A percentile compares a stretch with the other conserved stretches of the same genome.
Evolutionary conservation across 2,329 filamentous ascomycete genomes (phyloP).

Genomic region (Cordyceps fumosorosea): DNA sequence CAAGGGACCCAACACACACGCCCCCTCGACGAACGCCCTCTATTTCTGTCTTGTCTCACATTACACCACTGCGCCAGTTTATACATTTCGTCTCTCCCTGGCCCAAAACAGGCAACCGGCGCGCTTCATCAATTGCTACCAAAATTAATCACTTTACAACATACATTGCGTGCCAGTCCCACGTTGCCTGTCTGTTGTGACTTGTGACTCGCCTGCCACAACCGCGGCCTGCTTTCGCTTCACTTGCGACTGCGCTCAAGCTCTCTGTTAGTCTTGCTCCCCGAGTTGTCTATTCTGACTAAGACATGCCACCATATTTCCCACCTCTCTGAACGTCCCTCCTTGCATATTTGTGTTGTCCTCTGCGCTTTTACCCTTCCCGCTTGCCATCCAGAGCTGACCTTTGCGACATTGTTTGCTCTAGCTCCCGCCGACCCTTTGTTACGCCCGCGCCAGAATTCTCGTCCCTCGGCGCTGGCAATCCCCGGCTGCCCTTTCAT

Average conservation of each 20-base stretch:
- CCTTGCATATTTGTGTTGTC: background rate
- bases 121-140: background rate
- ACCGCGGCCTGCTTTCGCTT: conserved; percentile 5
- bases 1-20: background rate
- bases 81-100: conserved; percentile 2
- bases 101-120: conserved; percentile 3
- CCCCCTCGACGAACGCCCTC: background rate
- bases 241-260: background rate
- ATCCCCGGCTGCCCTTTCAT: background rate
- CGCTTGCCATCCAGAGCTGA: background rate
- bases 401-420: background rate
- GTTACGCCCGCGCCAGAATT: background rate
- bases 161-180: conserved; percentile 4
- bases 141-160: background rate
- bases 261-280: background rate
- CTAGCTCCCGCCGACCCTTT: background rate
- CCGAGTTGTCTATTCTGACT: background rate
- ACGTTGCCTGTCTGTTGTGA: conserved; percentile 7
- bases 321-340: background rate
- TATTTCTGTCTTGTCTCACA: background rate
- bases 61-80: background rate
- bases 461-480: background rate
- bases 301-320: background rate
- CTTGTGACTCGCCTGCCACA: background rate
- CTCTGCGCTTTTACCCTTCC: background rate